These are phyloP conservation scores for Fraxinus sp. DNA, from an alignment of 305 asterid genomes.

Conservation along the genomic window DNA sequence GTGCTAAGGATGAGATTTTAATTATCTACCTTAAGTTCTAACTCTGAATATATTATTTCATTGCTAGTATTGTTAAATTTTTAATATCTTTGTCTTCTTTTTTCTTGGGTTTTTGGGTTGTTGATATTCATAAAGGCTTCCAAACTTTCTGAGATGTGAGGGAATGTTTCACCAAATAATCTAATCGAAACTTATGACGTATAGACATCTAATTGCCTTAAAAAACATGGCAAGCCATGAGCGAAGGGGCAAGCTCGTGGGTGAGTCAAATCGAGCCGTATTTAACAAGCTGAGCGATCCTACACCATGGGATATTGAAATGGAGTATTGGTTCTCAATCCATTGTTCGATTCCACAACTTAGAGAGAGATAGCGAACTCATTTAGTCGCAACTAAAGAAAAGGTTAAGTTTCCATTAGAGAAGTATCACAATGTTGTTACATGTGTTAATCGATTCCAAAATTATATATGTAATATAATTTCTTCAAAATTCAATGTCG, in stretches of 20 bases:
- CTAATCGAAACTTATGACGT: background rate
- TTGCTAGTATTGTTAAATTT: background rate
- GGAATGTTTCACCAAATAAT: background rate
- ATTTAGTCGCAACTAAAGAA: background rate
- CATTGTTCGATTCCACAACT: background rate
- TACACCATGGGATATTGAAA: background rate
- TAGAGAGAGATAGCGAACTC: background rate
- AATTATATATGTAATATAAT: background rate
- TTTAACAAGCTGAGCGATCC: background rate
- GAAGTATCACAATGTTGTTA: background rate
- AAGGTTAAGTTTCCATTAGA: background rate
- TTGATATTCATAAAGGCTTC: background rate
- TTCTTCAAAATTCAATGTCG: background rate
- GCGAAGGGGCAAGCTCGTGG: background rate
- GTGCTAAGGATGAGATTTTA: conserved; percentile 16
- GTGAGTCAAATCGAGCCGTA: background rate
- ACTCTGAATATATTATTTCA: background rate
- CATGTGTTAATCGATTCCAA: background rate
- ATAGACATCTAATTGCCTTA: background rate
- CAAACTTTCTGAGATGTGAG: background rate
- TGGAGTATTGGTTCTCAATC: background rate
- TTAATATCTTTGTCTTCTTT: background rate
- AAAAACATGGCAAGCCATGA: background rate
- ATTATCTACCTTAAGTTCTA: background rate
- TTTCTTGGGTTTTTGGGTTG: background rate